Evolutionary conservation across 2,329 filamentous ascomycete species (phyloP).

Genomic region (Beauveria asiatica): DNA sequence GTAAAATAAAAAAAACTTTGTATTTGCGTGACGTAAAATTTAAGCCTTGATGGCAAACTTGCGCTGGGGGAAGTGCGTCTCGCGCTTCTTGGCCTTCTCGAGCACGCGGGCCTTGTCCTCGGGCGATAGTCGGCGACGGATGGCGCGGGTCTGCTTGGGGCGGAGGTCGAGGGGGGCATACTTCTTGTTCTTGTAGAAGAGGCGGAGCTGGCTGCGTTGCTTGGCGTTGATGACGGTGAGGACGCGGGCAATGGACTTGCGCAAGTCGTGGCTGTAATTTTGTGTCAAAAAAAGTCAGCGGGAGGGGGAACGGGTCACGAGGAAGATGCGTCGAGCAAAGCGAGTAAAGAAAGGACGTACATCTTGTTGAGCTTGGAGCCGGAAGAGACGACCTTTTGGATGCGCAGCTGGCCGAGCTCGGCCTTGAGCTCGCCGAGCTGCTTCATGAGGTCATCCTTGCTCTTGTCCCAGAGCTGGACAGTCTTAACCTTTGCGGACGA

Average conservation of each 20-base stretch:
- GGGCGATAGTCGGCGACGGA: conserved; percentile 88
- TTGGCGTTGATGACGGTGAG: conserved; percentile 99
- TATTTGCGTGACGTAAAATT: conserved; percentile 29
- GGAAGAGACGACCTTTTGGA: conserved; percentile 96
- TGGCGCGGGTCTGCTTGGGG: conserved; percentile 95
- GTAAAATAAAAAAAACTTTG: not conserved
- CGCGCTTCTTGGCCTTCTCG: conserved; percentile 95
- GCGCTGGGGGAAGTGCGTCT: conserved; percentile 93
- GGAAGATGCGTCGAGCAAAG: not conserved
- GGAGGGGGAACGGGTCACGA: no score
- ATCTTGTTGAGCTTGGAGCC: conserved; percentile 96
- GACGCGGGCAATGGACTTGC: conserved; percentile 98
- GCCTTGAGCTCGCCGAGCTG: conserved; percentile 92
- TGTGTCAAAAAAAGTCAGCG: not conserved
- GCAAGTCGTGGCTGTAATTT: conserved; percentile 81
- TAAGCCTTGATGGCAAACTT: conserved; percentile 93
- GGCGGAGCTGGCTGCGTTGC: conserved; percentile 93
- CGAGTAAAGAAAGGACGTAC: conserved; percentile 45
- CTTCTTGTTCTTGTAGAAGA: conserved; percentile 99
- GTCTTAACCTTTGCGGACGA: conserved; percentile 74
- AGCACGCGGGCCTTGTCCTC: conserved; percentile 79
- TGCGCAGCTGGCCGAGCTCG: conserved; percentile 91
- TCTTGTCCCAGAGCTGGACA: conserved; percentile 95
- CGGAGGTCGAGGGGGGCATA: conserved; percentile 97
- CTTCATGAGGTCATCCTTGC: conserved; percentile 96